Percentiles rank a stretch among this genome's conserved stretches.
Conservation (phyloP, 2,329 filamentous ascomycete genomes). For the Xylariales sp. region DNA sequence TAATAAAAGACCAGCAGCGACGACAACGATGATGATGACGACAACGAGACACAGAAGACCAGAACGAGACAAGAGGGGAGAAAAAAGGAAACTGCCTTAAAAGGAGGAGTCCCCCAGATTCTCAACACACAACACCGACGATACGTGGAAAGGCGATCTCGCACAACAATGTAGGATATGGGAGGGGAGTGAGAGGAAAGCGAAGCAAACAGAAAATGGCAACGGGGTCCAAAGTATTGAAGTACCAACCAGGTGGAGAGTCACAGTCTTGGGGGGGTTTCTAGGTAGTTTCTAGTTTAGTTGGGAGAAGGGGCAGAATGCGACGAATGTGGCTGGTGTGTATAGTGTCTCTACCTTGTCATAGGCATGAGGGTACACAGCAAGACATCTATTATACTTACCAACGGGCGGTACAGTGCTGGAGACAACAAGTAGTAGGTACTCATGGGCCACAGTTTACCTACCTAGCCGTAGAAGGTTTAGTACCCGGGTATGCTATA, state of each 20-base stretch:
- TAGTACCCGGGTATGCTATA: too few species aligned
- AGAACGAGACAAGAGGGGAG: conserved; percentile 42
- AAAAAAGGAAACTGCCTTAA: conserved; percentile 57
- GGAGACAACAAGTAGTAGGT: background rate
- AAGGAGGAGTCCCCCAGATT: conserved; percentile 54
- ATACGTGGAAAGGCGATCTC: conserved; percentile 51
- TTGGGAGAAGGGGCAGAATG: conserved; percentile 22
- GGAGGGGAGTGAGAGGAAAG: conserved; percentile 48
- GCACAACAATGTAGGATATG: conserved; percentile 51
- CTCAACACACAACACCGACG: conserved; percentile 54
- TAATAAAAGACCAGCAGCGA: conserved; percentile 38
- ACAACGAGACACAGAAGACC: conserved; percentile 46
- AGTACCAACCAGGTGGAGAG: conserved; percentile 38
- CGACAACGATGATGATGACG: conserved; percentile 44
- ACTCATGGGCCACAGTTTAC: conserved; percentile 3
- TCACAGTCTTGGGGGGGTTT: conserved; percentile 16
- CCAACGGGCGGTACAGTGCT: conserved; percentile 1
- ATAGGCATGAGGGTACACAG: conserved; percentile 1
- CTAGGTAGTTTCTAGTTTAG: background rate
- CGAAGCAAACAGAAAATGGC: conserved; percentile 45
- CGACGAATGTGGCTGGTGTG: conserved; percentile 31
- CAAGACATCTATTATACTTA: background rate
- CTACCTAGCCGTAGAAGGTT: too few species aligned
- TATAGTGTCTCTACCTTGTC: conserved; percentile 16
- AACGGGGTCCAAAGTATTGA: conserved; percentile 42